Base-by-base conservation (phyloP, 306 rosid genomes). In the Sophora flavescens region DNA sequence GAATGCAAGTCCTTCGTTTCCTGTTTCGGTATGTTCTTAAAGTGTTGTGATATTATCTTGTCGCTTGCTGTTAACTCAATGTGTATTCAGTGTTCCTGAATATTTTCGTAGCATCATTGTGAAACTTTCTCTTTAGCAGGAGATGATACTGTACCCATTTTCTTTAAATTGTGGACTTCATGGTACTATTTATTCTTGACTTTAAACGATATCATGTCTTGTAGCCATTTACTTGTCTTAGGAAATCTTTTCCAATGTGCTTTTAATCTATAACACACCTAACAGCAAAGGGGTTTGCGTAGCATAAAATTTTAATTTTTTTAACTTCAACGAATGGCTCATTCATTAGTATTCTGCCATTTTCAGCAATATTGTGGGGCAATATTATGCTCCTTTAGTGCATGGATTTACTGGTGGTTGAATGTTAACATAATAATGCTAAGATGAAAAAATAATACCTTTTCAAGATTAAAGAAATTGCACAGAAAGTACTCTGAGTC, bases 1-100 rank as follows among this genome's bases (percentile, higher is more conserved):
- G 50, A 74, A 72, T 57, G 42, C 87, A 62, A 32, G 86, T 63
- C 79, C 85, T 67, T 80, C 87, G 5, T 86, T 82, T 38, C 83
- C 68, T 10, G 63, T 82, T 74, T 86, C 32, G 81, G 96, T 92
- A 81, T 72, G 81, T 84, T 68, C 73, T 48, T 73, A 54, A 65
- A 63, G 26, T 14, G 10, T 70, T 28, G 30, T 53, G 47, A 80
- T 56, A 47, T 26, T 6, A 39, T 44, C 47, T 56, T 68, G 59
- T 66, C 52, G 14, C 57, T 60, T 60, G 41, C 35, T 71, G 58
- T 5, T 80, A n/a, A 63, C 26, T 58, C 32, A 63, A 39, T 0
- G 10, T 64, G 36, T 51, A 70, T 41, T 38, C 50, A 39, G 30
- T 35, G 44, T 48, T 62, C 67, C 75, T 50, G 63, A 63, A n/a